Evolutionary conservation across 1,284 basidiomycete genomes (phyloP).

Genomic region (Kalmanozyma brasiliensis): DNA sequence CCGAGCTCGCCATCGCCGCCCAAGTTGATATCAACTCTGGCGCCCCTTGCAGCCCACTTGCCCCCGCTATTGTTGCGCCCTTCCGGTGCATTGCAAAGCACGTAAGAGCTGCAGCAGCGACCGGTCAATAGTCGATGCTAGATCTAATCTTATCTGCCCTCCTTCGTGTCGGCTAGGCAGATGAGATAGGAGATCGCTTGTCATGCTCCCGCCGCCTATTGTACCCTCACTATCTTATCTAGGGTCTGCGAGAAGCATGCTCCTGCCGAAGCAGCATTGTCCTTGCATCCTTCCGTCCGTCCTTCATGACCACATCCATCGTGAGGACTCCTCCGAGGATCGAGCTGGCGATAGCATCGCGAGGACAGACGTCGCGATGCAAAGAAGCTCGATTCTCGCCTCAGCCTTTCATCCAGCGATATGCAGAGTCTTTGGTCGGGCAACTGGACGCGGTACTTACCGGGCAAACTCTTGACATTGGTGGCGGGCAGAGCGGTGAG

Average conservation of each 20-base stretch:
- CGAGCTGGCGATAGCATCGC: too few species aligned
- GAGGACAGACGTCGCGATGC: too few species aligned
- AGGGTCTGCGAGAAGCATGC: conserved; percentile 17
- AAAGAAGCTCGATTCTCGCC: too few species aligned
- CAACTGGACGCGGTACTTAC: too few species aligned
- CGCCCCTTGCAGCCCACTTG: conserved; percentile 9
- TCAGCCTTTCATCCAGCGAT: too few species aligned
- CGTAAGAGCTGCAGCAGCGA: conserved; percentile 4
- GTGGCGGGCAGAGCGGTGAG: conserved; percentile 42
- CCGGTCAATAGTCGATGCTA: neutral
- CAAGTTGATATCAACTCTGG: conserved; percentile 8
- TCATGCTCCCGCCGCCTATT: too few species aligned
- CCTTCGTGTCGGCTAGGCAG: neutral
- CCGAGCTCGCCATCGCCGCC: conserved; percentile 1
- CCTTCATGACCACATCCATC: neutral
- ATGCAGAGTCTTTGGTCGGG: neutral
- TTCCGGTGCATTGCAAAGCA: conserved; percentile 2
- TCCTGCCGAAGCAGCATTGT: neutral
- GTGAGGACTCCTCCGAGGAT: neutral
- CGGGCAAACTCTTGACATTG: conserved; percentile 53
- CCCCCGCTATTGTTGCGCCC: too few species aligned
- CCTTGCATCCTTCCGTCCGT: neutral
- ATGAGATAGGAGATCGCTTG: neutral
- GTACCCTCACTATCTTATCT: conserved; percentile 20
- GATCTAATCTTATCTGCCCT: conserved; percentile 12